phyloP scores from a whole-genome alignment of 2,329 filamentous ascomycete species.

The Cladosporium sp. region DNA sequence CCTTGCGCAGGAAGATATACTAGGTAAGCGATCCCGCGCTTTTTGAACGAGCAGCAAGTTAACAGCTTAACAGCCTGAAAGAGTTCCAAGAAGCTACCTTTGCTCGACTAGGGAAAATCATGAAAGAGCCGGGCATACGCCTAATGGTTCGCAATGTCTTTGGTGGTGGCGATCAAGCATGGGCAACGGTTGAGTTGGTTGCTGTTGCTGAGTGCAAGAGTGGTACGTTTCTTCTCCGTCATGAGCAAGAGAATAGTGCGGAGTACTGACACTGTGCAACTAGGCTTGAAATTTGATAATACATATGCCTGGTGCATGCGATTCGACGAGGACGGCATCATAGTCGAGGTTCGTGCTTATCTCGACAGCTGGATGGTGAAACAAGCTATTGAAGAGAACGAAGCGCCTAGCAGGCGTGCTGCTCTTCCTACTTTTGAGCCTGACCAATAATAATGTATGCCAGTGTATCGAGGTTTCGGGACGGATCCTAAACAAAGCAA shows the following conservation, averaged over 20 bases:
- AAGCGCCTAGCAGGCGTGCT: constrained; percentile 23
- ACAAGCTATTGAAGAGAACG: constrained; percentile 26
- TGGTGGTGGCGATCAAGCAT: constrained; percentile 32
- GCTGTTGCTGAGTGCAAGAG: constrained; percentile 35
- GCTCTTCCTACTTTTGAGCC: constrained; percentile 18
- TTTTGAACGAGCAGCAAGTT: neutral
- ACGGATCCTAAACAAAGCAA: neutral
- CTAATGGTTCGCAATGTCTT: constrained; percentile 33
- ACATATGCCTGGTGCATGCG: constrained; percentile 34
- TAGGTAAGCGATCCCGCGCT: neutral
- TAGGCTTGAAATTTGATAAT: constrained; percentile 27
- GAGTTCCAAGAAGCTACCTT: constrained; percentile 24
- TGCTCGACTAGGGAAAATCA: constrained; percentile 22
- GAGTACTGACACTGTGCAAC: neutral
- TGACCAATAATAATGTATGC: neutral
- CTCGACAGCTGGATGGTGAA: constrained; percentile 27
- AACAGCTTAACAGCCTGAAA: constrained; percentile 1
- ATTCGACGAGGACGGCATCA: constrained; percentile 32
- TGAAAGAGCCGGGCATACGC: constrained; percentile 28
- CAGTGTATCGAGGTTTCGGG: neutral
- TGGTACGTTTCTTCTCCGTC: constrained; percentile 23
- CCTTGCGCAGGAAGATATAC: constrained; percentile 32
- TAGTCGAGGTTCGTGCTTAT: constrained; percentile 33
- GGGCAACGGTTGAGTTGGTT: constrained; percentile 33
- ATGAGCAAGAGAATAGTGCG: neutral